phyloP scores from a whole-genome alignment of 768 basidiomycete species.

The Mycena maculata region DNA sequence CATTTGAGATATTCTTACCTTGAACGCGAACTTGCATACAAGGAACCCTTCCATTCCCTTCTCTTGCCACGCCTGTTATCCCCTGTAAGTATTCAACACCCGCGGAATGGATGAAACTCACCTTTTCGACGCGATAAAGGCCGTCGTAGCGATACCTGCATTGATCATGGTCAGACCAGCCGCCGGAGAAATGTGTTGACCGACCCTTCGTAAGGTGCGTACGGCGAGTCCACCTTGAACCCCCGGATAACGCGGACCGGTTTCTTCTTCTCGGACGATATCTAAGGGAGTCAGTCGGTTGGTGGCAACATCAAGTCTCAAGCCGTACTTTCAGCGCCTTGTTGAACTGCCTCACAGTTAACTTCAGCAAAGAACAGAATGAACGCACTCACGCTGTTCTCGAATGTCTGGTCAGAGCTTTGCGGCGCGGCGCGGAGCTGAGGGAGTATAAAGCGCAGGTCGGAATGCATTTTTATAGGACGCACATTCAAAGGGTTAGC shows the following conservation, averaged over 20 bases:
- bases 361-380: not conserved
- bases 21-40: slow-evolving; percentile 90
- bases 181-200: slow-evolving; percentile 14
- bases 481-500: slow-evolving; percentile 84
- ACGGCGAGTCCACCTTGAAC: slow-evolving; percentile 77
- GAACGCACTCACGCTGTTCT: slow-evolving; percentile 58
- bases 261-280: slow-evolving; percentile 81
- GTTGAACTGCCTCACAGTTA: slow-evolving; percentile 60
- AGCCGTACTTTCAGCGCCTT: slow-evolving; percentile 68
- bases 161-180: not conserved
- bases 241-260: slow-evolving; percentile 91
- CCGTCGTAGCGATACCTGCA: slow-evolving; percentile 91
- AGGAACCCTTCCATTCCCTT: slow-evolving; percentile 77
- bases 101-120: slow-evolving; percentile 36
- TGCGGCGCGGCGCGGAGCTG: slow-evolving; percentile 92
- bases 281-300: slow-evolving; percentile 50
- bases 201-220: slow-evolving; percentile 84
- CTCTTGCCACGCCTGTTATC: slow-evolving; percentile 76
- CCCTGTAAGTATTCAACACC: not conserved
- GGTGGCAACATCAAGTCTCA: not conserved
- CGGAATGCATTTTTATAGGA: slow-evolving; percentile 5
- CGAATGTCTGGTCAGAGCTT: slow-evolving; percentile 85
- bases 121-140: slow-evolving; percentile 83
- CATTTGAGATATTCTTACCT: slow-evolving; percentile 56
- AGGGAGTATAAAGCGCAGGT: not conserved